Evolutionary conservation across 2,329 filamentous ascomycete genomes (phyloP), one percentile per base, ranked within the genome.

Genomic region (Anisogramma anomala): DNA sequence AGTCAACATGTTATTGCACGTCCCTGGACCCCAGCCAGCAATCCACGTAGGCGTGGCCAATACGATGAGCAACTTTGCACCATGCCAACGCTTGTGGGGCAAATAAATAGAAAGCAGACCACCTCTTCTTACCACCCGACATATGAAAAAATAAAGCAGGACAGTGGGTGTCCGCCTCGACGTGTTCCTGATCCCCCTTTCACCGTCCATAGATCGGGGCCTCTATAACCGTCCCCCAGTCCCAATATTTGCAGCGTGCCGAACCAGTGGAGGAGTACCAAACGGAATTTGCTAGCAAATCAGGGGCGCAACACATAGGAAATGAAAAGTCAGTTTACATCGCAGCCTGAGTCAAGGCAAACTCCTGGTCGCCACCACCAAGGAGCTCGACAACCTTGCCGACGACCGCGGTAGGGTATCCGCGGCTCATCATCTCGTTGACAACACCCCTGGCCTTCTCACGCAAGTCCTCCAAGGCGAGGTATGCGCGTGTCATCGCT

Each of bases 311-410:
- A 39, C 43, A 52, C 43, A 45, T 39, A 44, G 32, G 34, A 43
- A 43, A 50, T 45, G 35, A 45, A 20, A 28, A 32, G 27, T 14
- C 27, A n/a, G 11, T 22, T 41, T 28, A 46, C 10, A 39, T 30
- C 25, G 48, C 41, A 19, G 50, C 28, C 23, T 43, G 14, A 10
- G 33, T 28, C 5, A 14, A 6, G 14, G 27, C 27, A 32, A 55
- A 57, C 41, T 66, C 65, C 43, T 69, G 67, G 20, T 55, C 57
- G 13, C 66, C 67, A 45, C 73, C 74, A 32, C 81, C 80, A 28
- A 98, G 78, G 40, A 98, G 74, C 63, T 95, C 91, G 31, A 91
- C 71, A 47, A 96, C 88, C 72, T 95, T 96, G 64, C 83, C 84
- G 33, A 88, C 83, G 11, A 98, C 91, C 4, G 91, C 89, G 48